phyloP scores from a whole-genome alignment of 352 stramenopile genomes.

The Globisporangium echinulatum region DNA sequence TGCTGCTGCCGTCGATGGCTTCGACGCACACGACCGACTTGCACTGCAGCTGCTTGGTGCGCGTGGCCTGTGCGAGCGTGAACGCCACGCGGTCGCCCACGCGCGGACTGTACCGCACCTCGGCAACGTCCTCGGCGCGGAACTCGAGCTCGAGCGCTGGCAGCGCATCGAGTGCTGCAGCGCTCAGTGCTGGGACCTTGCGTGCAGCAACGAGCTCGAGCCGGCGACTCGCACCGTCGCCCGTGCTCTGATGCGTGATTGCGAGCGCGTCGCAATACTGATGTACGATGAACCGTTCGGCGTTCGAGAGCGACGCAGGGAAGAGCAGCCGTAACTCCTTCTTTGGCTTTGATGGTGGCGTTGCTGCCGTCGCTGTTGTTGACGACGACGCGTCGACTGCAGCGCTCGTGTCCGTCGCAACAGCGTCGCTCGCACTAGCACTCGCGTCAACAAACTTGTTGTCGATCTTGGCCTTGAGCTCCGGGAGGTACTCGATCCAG shows the following conservation, averaged over 20 bases:
- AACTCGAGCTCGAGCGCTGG: slow-evolving; percentile 48
- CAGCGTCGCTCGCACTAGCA: slow-evolving; percentile 7
- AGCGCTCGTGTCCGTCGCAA: slow-evolving; percentile 7
- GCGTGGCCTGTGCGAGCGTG: slow-evolving; percentile 50
- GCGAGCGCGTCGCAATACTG: slow-evolving; percentile 62
- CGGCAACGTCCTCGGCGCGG: slow-evolving; percentile 43
- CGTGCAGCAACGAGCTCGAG: slow-evolving; percentile 28
- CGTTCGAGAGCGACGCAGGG: slow-evolving; percentile 43
- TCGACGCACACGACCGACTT: slow-evolving; percentile 44
- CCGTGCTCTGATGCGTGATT: slow-evolving; percentile 42
- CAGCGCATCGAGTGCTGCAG: slow-evolving; percentile 1
- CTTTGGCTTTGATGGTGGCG: slow-evolving; percentile 2
- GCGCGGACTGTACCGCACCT: slow-evolving; percentile 61
- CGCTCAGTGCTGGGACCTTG: slow-evolving; percentile 18
- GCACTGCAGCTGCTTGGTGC: slow-evolving; percentile 58
- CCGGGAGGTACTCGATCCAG: slow-evolving; percentile 51
- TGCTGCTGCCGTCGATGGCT: slow-evolving; percentile 7
- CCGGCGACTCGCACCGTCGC: slow-evolving; percentile 30
- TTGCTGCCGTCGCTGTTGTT: slow-evolving; percentile 4
- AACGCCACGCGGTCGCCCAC: slow-evolving; percentile 62
- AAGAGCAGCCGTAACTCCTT: slow-evolving; percentile 37
- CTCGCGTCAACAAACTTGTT: slow-evolving; percentile 23
- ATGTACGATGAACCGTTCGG: slow-evolving; percentile 53
- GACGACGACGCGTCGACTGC: slow-evolving; percentile 5
- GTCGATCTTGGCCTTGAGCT: slow-evolving; percentile 55